Conservation (phyloP, 2,329 filamentous ascomycete genomes). For the Arachnopeziza araneosa region DNA sequence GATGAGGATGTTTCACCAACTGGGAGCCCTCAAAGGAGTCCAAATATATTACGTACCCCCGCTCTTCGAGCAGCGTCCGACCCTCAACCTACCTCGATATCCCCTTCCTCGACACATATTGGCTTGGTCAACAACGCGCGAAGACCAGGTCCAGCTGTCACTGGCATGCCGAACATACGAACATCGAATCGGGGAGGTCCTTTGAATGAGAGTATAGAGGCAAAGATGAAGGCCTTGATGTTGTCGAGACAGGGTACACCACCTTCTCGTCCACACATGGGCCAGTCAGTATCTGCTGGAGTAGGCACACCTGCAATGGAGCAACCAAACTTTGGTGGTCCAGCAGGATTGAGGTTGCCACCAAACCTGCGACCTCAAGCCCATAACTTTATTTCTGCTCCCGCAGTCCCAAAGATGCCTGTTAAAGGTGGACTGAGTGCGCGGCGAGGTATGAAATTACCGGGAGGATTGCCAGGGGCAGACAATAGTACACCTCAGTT, state of each 20-base stretch:
- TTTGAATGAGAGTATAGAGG: constrained; percentile 58
- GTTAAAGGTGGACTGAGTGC: constrained; percentile 57
- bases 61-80: constrained; percentile 57
- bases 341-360: constrained; percentile 39
- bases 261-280: constrained; percentile 27
- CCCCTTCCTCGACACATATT: constrained; percentile 75
- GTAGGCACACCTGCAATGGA: constrained; percentile 16
- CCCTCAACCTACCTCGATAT: constrained; percentile 55
- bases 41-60: constrained; percentile 45
- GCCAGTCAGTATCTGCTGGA: constrained; percentile 31
- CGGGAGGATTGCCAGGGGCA: constrained; percentile 32
- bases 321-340: constrained; percentile 29
- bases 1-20: constrained; percentile 14
- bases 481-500: constrained; percentile 14
- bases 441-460: constrained; percentile 60
- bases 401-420: constrained; percentile 37
- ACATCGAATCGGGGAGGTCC: constrained; percentile 38
- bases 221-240: constrained; percentile 65
- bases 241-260: constrained; percentile 57
- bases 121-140: constrained; percentile 66
- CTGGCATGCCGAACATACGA: constrained; percentile 10
- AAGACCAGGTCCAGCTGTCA: constrained; percentile 37
- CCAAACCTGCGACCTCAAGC: constrained; percentile 41
- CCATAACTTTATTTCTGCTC: constrained; percentile 45
- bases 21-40: constrained; percentile 11